A percentile compares a stretch with the other conserved stretches of the same genome.
These are phyloP conservation scores for Trypanosoma congolense DNA, from an alignment of 208 protist genomes.

Conservation along the genomic window DNA sequence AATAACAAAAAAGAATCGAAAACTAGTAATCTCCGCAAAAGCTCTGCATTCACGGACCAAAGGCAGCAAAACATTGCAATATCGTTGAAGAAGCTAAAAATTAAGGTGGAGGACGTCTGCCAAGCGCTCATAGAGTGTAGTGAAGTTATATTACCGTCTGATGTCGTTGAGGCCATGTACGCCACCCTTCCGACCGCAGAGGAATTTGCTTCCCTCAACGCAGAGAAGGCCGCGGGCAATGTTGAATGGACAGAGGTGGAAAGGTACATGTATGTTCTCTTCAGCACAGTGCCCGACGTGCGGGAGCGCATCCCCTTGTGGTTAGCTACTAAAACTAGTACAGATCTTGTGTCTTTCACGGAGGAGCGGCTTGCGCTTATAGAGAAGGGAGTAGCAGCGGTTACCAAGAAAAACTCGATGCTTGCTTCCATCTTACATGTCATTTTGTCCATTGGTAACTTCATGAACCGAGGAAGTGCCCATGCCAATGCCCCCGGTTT, in stretches of 20 bases:
- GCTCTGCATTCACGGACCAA: conserved; percentile 49
- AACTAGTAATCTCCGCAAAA: conserved; percentile 15
- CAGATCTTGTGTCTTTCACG: conserved; percentile 32
- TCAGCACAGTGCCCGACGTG: conserved; percentile 45
- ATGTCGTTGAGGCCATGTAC: conserved; percentile 42
- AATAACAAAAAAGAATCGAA: conserved; percentile 18
- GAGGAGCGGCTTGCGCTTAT: conserved; percentile 38
- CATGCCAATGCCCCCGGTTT: conserved; percentile 64
- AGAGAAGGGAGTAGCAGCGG: conserved; percentile 36
- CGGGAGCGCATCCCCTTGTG: conserved; percentile 70
- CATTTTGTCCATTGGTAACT: conserved; percentile 62
- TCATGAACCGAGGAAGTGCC: conserved; percentile 61
- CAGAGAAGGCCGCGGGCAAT: conserved; percentile 35
- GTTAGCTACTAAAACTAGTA: conserved; percentile 44
- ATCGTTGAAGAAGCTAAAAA: conserved; percentile 51
- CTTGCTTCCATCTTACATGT: conserved; percentile 49
- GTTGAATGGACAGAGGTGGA: conserved; percentile 62
- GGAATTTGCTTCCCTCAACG: conserved; percentile 39
- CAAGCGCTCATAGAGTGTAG: conserved; percentile 54
- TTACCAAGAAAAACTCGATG: conserved; percentile 45
- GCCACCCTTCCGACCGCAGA: conserved; percentile 41
- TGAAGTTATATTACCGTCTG: conserved; percentile 28
- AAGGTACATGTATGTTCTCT: conserved; percentile 49
- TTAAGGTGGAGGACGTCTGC: conserved; percentile 44
- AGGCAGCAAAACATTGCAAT: conserved; percentile 77